Conservation (phyloP, 2,329 filamentous ascomycete species). For the Diaporthe sp. region DNA sequence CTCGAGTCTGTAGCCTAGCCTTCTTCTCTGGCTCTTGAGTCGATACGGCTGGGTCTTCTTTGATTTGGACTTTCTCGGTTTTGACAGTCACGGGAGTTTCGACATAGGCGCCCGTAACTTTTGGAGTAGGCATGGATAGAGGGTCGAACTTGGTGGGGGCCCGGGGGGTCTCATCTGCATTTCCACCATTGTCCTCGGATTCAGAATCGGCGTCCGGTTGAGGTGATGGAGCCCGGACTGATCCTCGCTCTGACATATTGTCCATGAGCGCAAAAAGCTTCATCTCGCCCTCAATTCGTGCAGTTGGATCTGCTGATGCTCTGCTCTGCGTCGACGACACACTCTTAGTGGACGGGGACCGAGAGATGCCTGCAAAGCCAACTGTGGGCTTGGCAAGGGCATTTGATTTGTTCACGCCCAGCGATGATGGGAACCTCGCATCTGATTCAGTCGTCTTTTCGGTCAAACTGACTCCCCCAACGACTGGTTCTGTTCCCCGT, state of each 20-base stretch:
- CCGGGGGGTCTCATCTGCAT: slow-evolving; percentile 62
- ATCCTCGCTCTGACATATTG: slow-evolving; percentile 69
- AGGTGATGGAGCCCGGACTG: slow-evolving; percentile 65
- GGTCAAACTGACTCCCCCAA: not conserved
- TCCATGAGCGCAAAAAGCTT: slow-evolving; percentile 69
- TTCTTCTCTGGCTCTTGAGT: slow-evolving; percentile 29
- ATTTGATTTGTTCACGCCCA: slow-evolving; percentile 32
- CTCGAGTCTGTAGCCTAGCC: not conserved
- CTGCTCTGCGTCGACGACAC: slow-evolving; percentile 36
- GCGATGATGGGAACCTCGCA: not conserved
- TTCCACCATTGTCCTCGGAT: slow-evolving; percentile 47
- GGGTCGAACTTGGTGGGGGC: slow-evolving; percentile 60
- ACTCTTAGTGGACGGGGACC: slow-evolving; percentile 39
- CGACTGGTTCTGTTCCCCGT: not conserved
- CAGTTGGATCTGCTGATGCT: slow-evolving; percentile 61
- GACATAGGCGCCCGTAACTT: slow-evolving; percentile 68
- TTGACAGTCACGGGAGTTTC: slow-evolving; percentile 67
- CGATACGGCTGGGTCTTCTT: slow-evolving; percentile 31
- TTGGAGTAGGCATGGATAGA: slow-evolving; percentile 66
- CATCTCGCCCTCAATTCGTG: slow-evolving; percentile 70
- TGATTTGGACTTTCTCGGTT: slow-evolving; percentile 50
- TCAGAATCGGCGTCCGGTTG: slow-evolving; percentile 50
- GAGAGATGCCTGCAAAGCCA: slow-evolving; percentile 57
- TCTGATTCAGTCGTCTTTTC: slow-evolving; percentile 23
- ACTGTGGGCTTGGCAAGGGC: slow-evolving; percentile 56